These are phyloP conservation scores for Uronychia setigera DNA, from an alignment of 73 alveolate genomes.

Conservation along the genomic window DNA sequence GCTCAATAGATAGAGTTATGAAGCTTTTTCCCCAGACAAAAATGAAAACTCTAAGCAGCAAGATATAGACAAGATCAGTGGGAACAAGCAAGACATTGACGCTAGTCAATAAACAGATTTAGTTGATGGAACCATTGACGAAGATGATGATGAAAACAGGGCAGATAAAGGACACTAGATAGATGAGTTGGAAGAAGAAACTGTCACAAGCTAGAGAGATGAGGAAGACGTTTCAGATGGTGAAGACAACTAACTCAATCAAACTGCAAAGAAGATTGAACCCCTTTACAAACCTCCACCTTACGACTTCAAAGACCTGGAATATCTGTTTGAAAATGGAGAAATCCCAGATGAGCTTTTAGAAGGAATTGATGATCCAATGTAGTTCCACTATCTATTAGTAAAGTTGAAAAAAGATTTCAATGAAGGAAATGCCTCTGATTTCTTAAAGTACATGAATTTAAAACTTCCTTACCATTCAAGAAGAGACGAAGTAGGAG, in stretches of 20 bases:
- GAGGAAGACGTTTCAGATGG: background rate
- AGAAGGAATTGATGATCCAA: conserved; percentile 60
- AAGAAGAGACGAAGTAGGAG: conserved; percentile 79
- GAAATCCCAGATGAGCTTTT: conserved; percentile 49
- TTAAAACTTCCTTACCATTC: conserved; percentile 70
- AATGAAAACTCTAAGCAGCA: background rate
- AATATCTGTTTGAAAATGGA: conserved; percentile 57
- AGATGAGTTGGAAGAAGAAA: conserved; percentile 6
- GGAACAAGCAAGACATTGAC: background rate
- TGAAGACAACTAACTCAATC: background rate
- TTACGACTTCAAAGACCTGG: conserved; percentile 59
- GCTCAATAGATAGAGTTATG: background rate
- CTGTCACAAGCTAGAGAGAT: background rate
- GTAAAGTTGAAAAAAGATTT: conserved; percentile 72
- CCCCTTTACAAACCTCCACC: conserved; percentile 43
- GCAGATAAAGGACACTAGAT: background rate
- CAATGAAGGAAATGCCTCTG: conserved; percentile 61
- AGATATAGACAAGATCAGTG: background rate
- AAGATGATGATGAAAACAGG: background rate
- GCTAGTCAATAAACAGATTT: background rate
- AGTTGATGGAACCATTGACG: background rate
- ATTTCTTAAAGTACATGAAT: conserved; percentile 66
- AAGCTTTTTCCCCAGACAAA: background rate
- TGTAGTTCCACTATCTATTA: conserved; percentile 61
- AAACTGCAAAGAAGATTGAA: background rate